These are phyloP conservation scores for Neoascochyta sp. DNA, from an alignment of 2,329 filamentous ascomycete genomes.

Conservation along the genomic window DNA sequence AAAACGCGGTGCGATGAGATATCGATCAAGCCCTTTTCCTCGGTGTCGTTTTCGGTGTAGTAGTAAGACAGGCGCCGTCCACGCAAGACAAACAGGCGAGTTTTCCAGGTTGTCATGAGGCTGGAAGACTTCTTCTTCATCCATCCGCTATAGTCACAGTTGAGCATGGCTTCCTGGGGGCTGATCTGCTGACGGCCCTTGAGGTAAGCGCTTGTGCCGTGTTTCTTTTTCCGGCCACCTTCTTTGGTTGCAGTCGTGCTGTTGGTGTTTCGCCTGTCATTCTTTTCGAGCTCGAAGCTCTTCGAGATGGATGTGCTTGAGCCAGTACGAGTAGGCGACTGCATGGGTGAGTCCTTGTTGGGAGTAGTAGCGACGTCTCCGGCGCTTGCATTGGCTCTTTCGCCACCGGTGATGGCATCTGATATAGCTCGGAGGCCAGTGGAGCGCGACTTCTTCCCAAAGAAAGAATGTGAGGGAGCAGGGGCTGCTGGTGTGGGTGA, in stretches of 20 bases:
- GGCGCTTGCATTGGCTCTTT: slow-evolving; percentile 49
- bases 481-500: slow-evolving; percentile 42
- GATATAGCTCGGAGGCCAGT: slow-evolving; percentile 81
- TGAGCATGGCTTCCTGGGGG: slow-evolving; percentile 77
- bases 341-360: slow-evolving; percentile 51
- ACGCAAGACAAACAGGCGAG: slow-evolving; percentile 89
- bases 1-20: slow-evolving; percentile 98
- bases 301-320: slow-evolving; percentile 61
- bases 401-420: slow-evolving; percentile 59
- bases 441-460: slow-evolving; percentile 45
- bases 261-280: slow-evolving; percentile 47
- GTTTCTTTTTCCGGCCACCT: slow-evolving; percentile 56
- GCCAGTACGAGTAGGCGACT: slow-evolving; percentile 70
- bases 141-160: slow-evolving; percentile 93
- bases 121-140: slow-evolving; percentile 99
- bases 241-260: slow-evolving; percentile 44
- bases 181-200: slow-evolving; percentile 77
- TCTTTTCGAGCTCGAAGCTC: slow-evolving; percentile 77
- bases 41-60: slow-evolving; percentile 86
- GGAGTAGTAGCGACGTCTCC: slow-evolving; percentile 42
- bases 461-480: slow-evolving; percentile 35
- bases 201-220: slow-evolving; percentile 90
- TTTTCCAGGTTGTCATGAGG: slow-evolving; percentile 96
- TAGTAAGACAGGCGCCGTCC: slow-evolving; percentile 92
- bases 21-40: slow-evolving; percentile 94